A percentile compares a stretch with the other conserved stretches of the same genome.
Evolutionary conservation across 148 eudicot genomes (phyloP).

Genomic region (Cornus kousa): DNA sequence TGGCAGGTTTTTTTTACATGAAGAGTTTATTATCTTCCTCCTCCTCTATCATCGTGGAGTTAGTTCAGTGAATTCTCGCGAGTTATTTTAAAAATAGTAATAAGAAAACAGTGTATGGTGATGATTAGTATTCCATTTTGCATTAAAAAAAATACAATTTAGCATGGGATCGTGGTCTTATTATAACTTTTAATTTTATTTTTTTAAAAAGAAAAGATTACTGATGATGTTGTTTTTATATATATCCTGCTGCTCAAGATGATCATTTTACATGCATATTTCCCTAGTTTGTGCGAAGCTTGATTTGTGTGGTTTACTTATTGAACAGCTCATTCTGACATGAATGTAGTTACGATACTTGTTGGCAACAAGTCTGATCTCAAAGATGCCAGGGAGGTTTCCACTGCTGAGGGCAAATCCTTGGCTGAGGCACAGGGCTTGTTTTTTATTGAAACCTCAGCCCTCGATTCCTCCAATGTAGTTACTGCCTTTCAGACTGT

Average conservation of each 20-base stretch:
- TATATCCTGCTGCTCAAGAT: background rate
- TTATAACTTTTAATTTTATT: background rate
- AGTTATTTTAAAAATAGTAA: too few relatives aligned
- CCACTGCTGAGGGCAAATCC: constrained; percentile 77
- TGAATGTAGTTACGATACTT: constrained; percentile 93
- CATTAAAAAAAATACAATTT: background rate
- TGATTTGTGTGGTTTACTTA: constrained; percentile 8
- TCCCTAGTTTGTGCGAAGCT: constrained; percentile 7
- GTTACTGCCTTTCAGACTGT: constrained; percentile 77
- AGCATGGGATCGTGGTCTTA: background rate
- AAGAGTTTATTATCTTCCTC: background rate
- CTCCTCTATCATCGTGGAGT: background rate
- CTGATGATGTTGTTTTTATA: background rate
- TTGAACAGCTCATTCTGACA: constrained; percentile 89
- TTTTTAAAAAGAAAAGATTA: background rate
- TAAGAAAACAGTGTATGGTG: background rate
- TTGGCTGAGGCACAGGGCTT: constrained; percentile 81
- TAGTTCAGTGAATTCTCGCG: too few relatives aligned
- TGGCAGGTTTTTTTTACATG: too few relatives aligned
- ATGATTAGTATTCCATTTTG: background rate
- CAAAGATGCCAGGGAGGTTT: constrained; percentile 78
- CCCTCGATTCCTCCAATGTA: constrained; percentile 87
- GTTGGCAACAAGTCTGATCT: constrained; percentile 92
- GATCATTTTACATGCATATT: background rate
- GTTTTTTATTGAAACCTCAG: constrained; percentile 93